Evolutionary conservation across 2,329 filamentous ascomycete species (phyloP).

Genomic region (Ophiostoma angusticollis): DNA sequence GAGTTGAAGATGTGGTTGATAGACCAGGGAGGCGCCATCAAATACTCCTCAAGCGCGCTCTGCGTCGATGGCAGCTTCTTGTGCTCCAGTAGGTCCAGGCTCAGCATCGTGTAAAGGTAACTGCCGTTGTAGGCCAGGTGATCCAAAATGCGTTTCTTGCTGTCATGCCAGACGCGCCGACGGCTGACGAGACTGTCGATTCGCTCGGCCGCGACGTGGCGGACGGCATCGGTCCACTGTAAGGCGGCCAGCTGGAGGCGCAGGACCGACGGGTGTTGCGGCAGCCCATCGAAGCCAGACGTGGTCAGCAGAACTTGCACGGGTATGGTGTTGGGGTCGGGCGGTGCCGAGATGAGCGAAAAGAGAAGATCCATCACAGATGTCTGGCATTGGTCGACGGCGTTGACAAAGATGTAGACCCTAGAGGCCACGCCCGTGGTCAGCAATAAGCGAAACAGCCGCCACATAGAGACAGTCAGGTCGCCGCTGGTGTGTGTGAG

Average conservation of each 20-base stretch:
- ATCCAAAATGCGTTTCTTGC: not conserved
- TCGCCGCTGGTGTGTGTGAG: not conserved
- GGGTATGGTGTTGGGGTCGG: not conserved
- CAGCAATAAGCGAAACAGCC: conserved; percentile 1
- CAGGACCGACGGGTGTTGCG: not conserved
- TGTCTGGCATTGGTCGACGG: conserved; percentile 3
- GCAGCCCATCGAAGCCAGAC: not conserved
- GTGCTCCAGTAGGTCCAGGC: conserved; percentile 2
- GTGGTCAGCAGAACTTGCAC: not conserved
- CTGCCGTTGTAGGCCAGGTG: not conserved
- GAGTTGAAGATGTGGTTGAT: not conserved
- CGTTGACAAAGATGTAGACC: conserved; percentile 3
- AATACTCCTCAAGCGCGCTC: not conserved
- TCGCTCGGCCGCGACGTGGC: not conserved
- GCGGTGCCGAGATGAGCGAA: not conserved
- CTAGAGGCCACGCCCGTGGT: not conserved
- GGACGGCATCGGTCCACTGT: not conserved
- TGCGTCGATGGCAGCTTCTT: conserved; percentile 3
- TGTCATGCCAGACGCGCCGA: conserved; percentile 1
- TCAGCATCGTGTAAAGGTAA: conserved; percentile 4
- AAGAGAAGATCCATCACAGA: not conserved
- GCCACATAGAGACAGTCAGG: not conserved
- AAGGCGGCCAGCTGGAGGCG: not conserved
- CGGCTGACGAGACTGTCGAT: not conserved
- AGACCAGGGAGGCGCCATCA: not conserved